Evolutionary conservation across 192 early-diverging fungal species (phyloP), one percentile per base, ranked within the genome.

Genomic region (Coemansia sp.): DNA sequence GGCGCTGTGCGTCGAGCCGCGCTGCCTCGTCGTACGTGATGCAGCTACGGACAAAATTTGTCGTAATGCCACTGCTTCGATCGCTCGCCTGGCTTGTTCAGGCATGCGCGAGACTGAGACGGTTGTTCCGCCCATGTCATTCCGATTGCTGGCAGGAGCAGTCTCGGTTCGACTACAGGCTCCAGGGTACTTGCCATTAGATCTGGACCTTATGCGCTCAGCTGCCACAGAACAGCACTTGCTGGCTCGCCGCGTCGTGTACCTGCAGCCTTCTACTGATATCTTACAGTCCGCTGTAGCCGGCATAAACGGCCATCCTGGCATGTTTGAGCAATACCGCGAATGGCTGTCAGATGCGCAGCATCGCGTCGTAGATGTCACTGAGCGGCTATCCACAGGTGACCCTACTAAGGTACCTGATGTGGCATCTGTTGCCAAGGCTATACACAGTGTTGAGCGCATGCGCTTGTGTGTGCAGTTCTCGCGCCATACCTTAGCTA

Each of bases 1-100:
- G 80, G 66, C 80, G 11, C 59, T 83, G 11, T 77, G 76, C 40
- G 73, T 83, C 7, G 64, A 75, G 61, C 67, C 72, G 58, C 80
- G 80, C 38, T 78, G 76, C 49, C 64, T 83, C 37, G 49, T 75
- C 4, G 73, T 78, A 62, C 80, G 76, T 10, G 72, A 78, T 28
- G 76, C 69, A 1, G 14, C 13, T 16, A 69, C 66, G 1, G 76
- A 73, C n/a, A 30, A 37, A 6, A 72, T 83, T 61, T 77, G 75
- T 35, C 37, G 33, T 5, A 67, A 69, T 53, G 76, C 69, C n/a
- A 66, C 47, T 6, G 62, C 69, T 21, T 58, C 57, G 7, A 4
- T 83, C 16, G 33, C 47, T 19, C 23, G 37, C 14, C 17, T 14
- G 8, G 3, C 7, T 6, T 37, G 35, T 23, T 49, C 35, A 2